Base-by-base conservation (phyloP, 495 filamentous ascomycete genomes). In the Penicillium desertorum region DNA sequence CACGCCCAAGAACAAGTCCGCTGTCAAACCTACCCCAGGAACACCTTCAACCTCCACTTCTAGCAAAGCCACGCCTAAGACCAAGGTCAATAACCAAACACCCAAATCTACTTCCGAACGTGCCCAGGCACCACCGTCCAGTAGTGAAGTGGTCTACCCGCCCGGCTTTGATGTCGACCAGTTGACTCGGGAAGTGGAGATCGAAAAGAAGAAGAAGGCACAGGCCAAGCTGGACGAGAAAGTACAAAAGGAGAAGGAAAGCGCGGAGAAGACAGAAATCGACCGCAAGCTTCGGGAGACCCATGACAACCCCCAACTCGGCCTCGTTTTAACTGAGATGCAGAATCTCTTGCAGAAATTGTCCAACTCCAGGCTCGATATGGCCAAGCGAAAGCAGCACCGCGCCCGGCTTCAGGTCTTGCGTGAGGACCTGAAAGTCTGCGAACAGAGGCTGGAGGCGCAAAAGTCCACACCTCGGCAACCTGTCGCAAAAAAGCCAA, bases 201-300 rank as follows among this genome's bases (percentile, higher is more conserved):
- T n/a, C 14, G 48, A 58, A 11, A 19, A 46, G 56, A 11, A 25
- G 41, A 8, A 17, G 4, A 42, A 44, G 14, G 36, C 22, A 25
- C 34, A 59, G 30, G 27, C 36, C 8, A 58, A 48, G 12, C 23
- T 45, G 11, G 52, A 29, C 3, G 50, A 52, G 34, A 42, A 29
- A 14, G 0, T 14, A 2, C 36, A 16, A 23, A 48, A 12, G 27
- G 29, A 32, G 10, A 48, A 61, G 20, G 32, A 58, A 17, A 39
- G 51, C 1, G 17, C 32, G 0, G 56, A 58, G 19, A 51, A 12
- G 10, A 30, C 4, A 17, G 45, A 32, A 20, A 32, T 48, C 5
- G 29, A 32, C 9, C 45, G 17, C 45, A 48, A 48, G 29, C 27
- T 48, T 20, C 17, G 7, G n/a, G 10, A 48, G 20, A 34, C 4